Evolutionary conservation across 23 red algal genomes (phyloP).

Genomic region (Pyropia haitanensis): DNA sequence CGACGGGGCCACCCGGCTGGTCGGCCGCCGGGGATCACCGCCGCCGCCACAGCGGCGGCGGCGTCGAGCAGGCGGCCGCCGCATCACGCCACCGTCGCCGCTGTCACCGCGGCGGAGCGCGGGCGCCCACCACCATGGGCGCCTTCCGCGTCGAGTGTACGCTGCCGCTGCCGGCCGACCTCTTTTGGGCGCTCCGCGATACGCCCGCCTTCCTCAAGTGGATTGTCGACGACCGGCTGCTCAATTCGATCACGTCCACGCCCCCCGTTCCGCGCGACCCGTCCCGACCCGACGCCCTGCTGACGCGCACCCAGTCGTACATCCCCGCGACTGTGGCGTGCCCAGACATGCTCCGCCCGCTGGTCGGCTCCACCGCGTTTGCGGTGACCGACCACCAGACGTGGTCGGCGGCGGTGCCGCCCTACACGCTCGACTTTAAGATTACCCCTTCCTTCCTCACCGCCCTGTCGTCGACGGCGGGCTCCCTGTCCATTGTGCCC

Average conservation of each 20-base stretch:
- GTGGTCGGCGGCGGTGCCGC: conserved; percentile 12
- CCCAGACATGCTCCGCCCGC: conserved; percentile 28
- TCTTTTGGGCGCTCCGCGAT: conserved; percentile 55
- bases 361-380: conserved; percentile 60
- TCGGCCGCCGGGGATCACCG: too few species aligned
- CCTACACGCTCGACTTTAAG: conserved; percentile 24
- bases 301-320: conserved; percentile 39
- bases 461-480: conserved; percentile 14
- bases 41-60: too few species aligned
- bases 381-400: conserved; percentile 39
- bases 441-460: conserved; percentile 52
- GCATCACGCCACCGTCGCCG: too few species aligned
- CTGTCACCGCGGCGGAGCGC: too few species aligned
- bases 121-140: too few species aligned
- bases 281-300: background rate
- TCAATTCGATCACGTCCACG: conserved; percentile 35
- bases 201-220: conserved; percentile 40
- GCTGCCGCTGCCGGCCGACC: conserved; percentile 20
- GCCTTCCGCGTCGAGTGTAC: conserved; percentile 31
- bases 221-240: conserved; percentile 29
- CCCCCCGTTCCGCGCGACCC: conserved; percentile 5
- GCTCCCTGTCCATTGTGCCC: conserved; percentile 10
- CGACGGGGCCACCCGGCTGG: too few species aligned
- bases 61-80: too few species aligned
- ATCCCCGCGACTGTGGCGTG: conserved; percentile 40